Base-by-base conservation (phyloP, 768 basidiomycete genomes). In the Trametes maxima region DNA sequence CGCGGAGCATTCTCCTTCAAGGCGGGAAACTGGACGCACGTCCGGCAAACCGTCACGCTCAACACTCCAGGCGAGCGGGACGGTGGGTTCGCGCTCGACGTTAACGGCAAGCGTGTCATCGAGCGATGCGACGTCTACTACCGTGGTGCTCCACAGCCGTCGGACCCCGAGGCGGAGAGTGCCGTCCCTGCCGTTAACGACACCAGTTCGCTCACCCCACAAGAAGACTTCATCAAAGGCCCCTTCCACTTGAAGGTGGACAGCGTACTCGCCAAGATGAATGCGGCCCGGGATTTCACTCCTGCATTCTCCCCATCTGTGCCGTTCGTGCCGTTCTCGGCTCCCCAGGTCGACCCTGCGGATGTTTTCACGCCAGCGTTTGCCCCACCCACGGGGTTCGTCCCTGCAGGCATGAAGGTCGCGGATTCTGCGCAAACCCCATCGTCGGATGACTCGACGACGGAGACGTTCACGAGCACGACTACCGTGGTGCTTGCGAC, bases 31-130 rank as follows among this genome's bases (percentile, higher is more conserved):
- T 94, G 91, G 92, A 92, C 92, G 43, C 82, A 75, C 37, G 76
- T 93, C 21, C 67, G 69, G n/a, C 92, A 94, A 70, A 87, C 83
- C 0, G 84, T 93, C 22, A 69, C 72, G 42, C 79, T 94, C 54
- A 94, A 93, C 67, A 89, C 87, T 0, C 90, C 90, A 0, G 92
- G 92, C 6, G 52, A 75, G 60, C 84, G 82, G 60, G 83, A 94
- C 66, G 91, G 92, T 3, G 69, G 65, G 0, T 91, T 94, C 70
- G 68, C 70, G 19, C 79, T 94, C 11, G 78, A 82, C 36, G 86
- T 90, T n/a, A 75, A 92, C 62, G 89, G 87, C 0, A 62, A 71
- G 57, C 67, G 65, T n/a, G 80, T 79, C 12, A 82, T 92, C 28
- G 69, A 78, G 25, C 76, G 85, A 11, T 66, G 72, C 0, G 88